phyloP scores from a whole-genome alignment of 202 grass and related monocot genomes.

The Schoenoplectus tabernaemontani region DNA sequence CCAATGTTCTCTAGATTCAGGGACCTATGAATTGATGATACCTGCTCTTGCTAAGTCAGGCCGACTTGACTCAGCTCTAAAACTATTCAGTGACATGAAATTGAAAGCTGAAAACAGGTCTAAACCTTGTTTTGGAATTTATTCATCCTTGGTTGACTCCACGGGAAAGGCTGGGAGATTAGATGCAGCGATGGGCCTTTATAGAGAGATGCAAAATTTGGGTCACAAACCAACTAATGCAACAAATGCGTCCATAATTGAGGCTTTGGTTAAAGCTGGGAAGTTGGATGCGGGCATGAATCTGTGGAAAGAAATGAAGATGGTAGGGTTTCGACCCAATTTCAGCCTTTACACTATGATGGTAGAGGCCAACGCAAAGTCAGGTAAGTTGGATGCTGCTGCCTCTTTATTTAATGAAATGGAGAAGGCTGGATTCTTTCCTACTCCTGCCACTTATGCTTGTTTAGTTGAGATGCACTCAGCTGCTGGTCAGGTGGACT shows the following conservation, averaged over 20 bases:
- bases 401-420: slow-evolving; percentile 61
- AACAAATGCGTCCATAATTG: slow-evolving; percentile 51
- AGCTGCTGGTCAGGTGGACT: slow-evolving; percentile 63
- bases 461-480: slow-evolving; percentile 90
- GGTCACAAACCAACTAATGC: slow-evolving; percentile 44
- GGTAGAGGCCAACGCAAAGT: slow-evolving; percentile 79
- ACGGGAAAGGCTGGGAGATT: slow-evolving; percentile 77
- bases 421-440: slow-evolving; percentile 91
- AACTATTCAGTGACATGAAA: slow-evolving; percentile 84
- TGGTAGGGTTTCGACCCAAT: slow-evolving; percentile 52
- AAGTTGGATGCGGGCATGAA: slow-evolving; percentile 81
- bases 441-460: slow-evolving; percentile 65
- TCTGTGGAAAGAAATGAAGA: slow-evolving; percentile 80
- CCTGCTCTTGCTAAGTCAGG: slow-evolving; percentile 66
- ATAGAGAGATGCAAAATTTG: slow-evolving; percentile 67
- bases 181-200: slow-evolving; percentile 67
- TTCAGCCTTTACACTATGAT: slow-evolving; percentile 81
- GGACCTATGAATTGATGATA: slow-evolving; percentile 75
- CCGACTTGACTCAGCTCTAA: slow-evolving; percentile 61
- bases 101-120: slow-evolving; percentile 23
- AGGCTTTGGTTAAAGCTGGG: slow-evolving; percentile 65
- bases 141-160: slow-evolving; percentile 65
- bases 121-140: slow-evolving; percentile 34
- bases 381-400: slow-evolving; percentile 46
- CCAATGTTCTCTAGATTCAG: slow-evolving; percentile 37